Evolutionary conservation across 2,329 filamentous ascomycete species (phyloP).

Genomic region (Aspergillus ustus): DNA sequence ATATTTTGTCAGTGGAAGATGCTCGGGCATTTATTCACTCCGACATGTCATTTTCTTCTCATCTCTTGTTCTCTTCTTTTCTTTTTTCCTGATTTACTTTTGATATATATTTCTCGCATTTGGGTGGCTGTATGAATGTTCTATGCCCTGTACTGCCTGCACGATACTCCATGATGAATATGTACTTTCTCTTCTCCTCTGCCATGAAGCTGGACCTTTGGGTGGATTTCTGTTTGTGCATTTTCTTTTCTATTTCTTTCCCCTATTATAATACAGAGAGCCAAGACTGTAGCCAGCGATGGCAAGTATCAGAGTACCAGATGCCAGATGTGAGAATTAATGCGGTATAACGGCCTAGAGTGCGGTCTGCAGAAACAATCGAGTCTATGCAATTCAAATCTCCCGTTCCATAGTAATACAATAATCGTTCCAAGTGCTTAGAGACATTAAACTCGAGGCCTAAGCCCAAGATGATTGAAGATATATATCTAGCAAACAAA

Average conservation of each 20-base stretch:
- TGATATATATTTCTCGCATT: conserved; percentile 1
- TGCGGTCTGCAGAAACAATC: background rate
- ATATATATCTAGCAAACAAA: background rate
- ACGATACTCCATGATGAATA: conserved; percentile 19
- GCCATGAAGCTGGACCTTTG: conserved; percentile 20
- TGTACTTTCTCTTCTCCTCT: conserved; percentile 12
- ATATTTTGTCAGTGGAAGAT: background rate
- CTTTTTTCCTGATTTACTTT: conserved; percentile 12
- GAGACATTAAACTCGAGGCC: too few species aligned
- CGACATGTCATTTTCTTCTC: background rate
- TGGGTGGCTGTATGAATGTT: conserved; percentile 24
- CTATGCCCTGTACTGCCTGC: conserved; percentile 18
- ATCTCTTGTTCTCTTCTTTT: background rate
- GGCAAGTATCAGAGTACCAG: conserved; percentile 5
- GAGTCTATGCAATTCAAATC: background rate
- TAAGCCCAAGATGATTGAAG: background rate
- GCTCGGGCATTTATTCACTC: background rate
- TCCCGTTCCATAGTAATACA: background rate
- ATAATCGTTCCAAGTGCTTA: too few species aligned
- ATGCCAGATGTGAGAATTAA: conserved; percentile 12
- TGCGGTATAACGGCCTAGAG: conserved; percentile 6
- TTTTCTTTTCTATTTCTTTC: background rate
- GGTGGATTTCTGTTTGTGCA: conserved; percentile 13
- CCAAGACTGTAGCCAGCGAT: conserved; percentile 20
- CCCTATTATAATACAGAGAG: conserved; percentile 3